Conservation (phyloP, 2,329 filamentous ascomycete genomes). For the Phyllosticta paracitricarpa region DNA sequence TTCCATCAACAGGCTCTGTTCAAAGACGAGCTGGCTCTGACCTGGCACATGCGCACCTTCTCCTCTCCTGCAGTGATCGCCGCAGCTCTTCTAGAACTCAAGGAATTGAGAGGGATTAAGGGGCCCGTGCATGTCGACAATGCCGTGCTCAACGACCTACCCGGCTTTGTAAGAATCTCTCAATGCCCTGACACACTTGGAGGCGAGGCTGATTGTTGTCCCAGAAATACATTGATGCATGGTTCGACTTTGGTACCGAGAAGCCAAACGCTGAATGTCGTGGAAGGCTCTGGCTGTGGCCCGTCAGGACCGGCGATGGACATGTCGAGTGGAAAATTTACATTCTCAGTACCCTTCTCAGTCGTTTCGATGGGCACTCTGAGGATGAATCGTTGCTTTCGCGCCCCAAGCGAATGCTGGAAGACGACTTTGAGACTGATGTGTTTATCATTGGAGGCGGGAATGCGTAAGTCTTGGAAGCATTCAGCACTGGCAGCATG, state of each 20-base stretch:
- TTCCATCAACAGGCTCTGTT: neutral
- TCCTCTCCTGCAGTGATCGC: neutral
- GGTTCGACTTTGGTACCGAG: neutral
- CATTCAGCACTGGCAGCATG: neutral
- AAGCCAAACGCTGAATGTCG: neutral
- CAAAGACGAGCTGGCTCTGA: neutral
- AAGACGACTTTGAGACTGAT: constrained; percentile 2
- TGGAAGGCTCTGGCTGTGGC: neutral
- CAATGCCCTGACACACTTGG: neutral
- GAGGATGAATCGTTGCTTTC: constrained; percentile 6
- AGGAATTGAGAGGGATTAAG: neutral
- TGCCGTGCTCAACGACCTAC: neutral
- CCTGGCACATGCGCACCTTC: constrained; percentile 2
- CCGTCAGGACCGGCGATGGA: neutral
- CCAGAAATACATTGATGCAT: constrained; percentile 2
- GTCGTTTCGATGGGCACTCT: neutral
- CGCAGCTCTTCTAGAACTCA: neutral
- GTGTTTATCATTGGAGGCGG: constrained; percentile 12
- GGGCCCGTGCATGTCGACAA: neutral
- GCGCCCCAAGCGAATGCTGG: neutral
- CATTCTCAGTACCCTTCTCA: constrained; percentile 8
- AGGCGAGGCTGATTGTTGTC: neutral
- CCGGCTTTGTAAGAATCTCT: neutral
- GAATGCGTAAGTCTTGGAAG: constrained; percentile 7
- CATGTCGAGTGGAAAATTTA: constrained; percentile 9